Percentiles rank a stretch among this genome's conserved stretches.
Conservation (phyloP, 1,284 basidiomycete genomes). For the Wolfiporia cocos region DNA sequence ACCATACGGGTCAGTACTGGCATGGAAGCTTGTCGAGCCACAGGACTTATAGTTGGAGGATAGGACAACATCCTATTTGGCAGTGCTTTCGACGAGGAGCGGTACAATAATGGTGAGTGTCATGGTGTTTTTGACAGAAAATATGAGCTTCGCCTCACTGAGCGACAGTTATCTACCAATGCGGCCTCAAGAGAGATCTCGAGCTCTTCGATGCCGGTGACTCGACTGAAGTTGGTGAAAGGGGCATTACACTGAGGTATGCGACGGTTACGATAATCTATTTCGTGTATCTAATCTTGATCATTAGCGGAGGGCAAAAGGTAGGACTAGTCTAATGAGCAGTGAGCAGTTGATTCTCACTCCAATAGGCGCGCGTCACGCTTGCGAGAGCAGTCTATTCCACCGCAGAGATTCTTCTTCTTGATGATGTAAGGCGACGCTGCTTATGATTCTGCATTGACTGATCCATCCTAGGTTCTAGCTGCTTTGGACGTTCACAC, state of each 20-base stretch:
- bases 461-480: constrained; percentile 25
- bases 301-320: constrained; percentile 62
- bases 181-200: constrained; percentile 56
- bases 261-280: too few species aligned
- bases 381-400: constrained; percentile 70
- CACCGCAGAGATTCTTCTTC: constrained; percentile 52
- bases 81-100: constrained; percentile 8
- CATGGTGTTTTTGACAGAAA: neutral
- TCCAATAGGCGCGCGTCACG: constrained; percentile 55
- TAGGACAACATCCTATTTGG: constrained; percentile 40
- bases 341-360: constrained; percentile 21
- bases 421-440: constrained; percentile 53
- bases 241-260: constrained; percentile 47
- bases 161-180: constrained; percentile 49
- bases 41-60: too few species aligned
- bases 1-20: constrained; percentile 29
- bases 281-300: constrained; percentile 51
- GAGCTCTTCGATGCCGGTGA: constrained; percentile 64
- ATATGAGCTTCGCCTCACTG: constrained; percentile 42
- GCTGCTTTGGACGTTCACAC: constrained; percentile 55
- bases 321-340: constrained; percentile 40
- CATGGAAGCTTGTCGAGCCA: too few species aligned
- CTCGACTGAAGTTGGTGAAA: constrained; percentile 60
- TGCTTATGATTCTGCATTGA: neutral
- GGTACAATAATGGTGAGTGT: neutral